phyloP scores from a whole-genome alignment of 2,329 filamentous ascomycete species.

The Furcasterigmium sp. region DNA sequence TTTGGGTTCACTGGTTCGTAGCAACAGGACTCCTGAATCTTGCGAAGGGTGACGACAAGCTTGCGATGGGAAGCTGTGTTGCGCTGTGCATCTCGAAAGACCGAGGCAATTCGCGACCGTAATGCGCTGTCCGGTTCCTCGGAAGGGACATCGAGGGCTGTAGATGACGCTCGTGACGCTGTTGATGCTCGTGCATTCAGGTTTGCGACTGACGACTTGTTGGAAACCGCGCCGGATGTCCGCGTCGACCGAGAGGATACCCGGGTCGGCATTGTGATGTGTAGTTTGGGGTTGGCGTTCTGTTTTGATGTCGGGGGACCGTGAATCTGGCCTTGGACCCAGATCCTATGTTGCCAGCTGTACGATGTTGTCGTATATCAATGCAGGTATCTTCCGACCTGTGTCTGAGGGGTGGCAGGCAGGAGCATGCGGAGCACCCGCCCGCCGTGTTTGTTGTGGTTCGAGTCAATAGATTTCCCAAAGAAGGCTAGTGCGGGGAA shows the following conservation, averaged over 20 bases:
- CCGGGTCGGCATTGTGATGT: constrained; percentile 42
- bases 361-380: too few relatives aligned
- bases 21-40: constrained; percentile 82
- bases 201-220: constrained; percentile 31
- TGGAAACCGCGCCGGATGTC: constrained; percentile 33
- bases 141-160: constrained; percentile 52
- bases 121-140: constrained; percentile 68
- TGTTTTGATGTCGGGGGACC: too few relatives aligned
- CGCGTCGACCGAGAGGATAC: constrained; percentile 40
- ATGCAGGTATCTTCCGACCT: too few relatives aligned
- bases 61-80: constrained; percentile 89
- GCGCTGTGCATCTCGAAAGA: constrained; percentile 79
- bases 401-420: too few relatives aligned
- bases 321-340: too few relatives aligned
- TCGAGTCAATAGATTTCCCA: constrained; percentile 12
- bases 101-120: constrained; percentile 65
- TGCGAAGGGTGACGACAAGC: constrained; percentile 78
- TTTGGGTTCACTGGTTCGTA: constrained; percentile 53
- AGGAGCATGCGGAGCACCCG: background rate
- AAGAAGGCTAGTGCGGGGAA: constrained; percentile 12
- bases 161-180: constrained; percentile 41
- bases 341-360: background rate
- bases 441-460: constrained; percentile 13
- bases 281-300: too few relatives aligned
- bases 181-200: constrained; percentile 36